Evolutionary conservation across 768 basidiomycete species (phyloP).

Genomic region (Cystobasidium tubakii): DNA sequence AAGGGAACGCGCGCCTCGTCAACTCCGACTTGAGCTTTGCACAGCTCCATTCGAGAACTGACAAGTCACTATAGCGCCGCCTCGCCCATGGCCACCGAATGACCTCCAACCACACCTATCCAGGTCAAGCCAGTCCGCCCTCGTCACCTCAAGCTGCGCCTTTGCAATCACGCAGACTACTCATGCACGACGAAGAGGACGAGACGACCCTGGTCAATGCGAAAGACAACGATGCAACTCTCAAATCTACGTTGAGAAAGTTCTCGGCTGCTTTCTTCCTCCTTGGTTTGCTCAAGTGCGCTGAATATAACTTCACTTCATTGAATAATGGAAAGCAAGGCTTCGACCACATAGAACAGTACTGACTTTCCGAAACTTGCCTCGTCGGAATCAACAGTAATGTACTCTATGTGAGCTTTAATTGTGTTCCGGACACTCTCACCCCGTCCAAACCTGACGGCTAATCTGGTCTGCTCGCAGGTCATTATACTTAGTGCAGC

Average conservation of each 20-base stretch:
- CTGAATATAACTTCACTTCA: no score
- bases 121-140: not conserved
- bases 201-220: not conserved
- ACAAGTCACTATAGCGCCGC: no score
- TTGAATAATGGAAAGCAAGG: no score
- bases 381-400: not conserved
- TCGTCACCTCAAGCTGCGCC: not conserved
- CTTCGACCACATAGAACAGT: no score
- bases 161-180: not conserved
- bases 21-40: not conserved
- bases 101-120: not conserved
- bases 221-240: not conserved
- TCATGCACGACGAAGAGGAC: not conserved
- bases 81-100: no score
- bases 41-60: no score
- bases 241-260: not conserved
- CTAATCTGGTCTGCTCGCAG: slow-evolving; percentile 52
- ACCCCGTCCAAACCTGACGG: not conserved
- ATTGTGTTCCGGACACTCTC: no score
- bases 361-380: no score
- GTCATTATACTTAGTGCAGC: slow-evolving; percentile 96
- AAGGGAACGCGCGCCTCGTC: no score
- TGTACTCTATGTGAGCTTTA: slow-evolving; percentile 5
- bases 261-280: slow-evolving; percentile 39
- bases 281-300: slow-evolving; percentile 43